These are phyloP conservation scores for Aspergillus cristatus DNA, from an alignment of 495 filamentous ascomycete genomes.

Conservation along the genomic window DNA sequence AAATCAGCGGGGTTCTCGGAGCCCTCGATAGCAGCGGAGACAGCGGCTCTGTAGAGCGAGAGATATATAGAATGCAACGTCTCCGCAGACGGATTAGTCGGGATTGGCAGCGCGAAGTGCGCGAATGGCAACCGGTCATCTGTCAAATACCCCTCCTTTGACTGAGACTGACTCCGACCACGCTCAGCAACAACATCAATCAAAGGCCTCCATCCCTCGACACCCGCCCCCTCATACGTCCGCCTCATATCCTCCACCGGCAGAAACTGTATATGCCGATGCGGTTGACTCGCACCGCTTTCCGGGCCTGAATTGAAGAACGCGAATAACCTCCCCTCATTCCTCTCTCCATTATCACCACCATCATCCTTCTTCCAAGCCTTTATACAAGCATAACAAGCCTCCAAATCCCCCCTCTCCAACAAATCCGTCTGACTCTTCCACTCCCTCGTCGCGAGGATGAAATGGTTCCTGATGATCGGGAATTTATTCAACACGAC, in stretches of 20 bases:
- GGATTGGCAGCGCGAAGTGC: slow-evolving; percentile 39
- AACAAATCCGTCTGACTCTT: slow-evolving; percentile 61
- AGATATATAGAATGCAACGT: slow-evolving; percentile 39
- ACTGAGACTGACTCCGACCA: background rate
- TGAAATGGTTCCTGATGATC: slow-evolving; percentile 70
- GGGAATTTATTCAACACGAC: slow-evolving; percentile 79
- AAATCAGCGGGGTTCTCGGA: background rate
- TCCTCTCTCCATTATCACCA: background rate
- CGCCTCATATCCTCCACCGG: slow-evolving; percentile 58
- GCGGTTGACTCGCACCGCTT: slow-evolving; percentile 72
- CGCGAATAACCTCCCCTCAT: slow-evolving; percentile 47
- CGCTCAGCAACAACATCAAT: slow-evolving; percentile 35
- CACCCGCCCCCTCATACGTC: slow-evolving; percentile 19
- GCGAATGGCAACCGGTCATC: slow-evolving; percentile 38
- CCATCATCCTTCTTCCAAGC: slow-evolving; percentile 40
- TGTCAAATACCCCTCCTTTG: slow-evolving; percentile 10
- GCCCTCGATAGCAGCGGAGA: slow-evolving; percentile 19
- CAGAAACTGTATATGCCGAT: slow-evolving; percentile 71
- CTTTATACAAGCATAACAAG: slow-evolving; percentile 54
- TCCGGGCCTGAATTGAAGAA: slow-evolving; percentile 78
- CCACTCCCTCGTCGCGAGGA: slow-evolving; percentile 60
- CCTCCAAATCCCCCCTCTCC: slow-evolving; percentile 54
- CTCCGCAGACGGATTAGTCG: slow-evolving; percentile 26
- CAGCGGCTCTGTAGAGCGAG: slow-evolving; percentile 47
- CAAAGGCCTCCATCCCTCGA: slow-evolving; percentile 44